Conservation (phyloP, 495 filamentous ascomycete species). For the Emericellopsis terricola region DNA sequence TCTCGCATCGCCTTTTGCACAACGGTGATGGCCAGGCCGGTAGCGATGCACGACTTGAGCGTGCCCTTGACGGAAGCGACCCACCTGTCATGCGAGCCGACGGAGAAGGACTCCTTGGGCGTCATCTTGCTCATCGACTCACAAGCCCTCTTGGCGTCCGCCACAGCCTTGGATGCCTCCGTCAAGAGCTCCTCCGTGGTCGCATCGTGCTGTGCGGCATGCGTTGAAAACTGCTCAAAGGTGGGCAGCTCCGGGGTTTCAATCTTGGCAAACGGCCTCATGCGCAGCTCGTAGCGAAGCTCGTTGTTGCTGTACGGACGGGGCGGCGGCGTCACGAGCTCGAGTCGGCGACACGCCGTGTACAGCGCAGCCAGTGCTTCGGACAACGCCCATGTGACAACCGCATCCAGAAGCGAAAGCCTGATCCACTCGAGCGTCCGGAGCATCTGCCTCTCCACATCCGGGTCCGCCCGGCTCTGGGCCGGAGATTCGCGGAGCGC, state of each 20-base stretch:
- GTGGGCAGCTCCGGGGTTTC: conserved; percentile 51
- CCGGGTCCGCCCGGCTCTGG: conserved; percentile 6
- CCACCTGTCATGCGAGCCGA: conserved; percentile 40
- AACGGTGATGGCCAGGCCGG: conserved; percentile 41
- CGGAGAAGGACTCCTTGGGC: conserved; percentile 24
- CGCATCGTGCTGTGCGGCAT: conserved; percentile 18
- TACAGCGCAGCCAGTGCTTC: conserved; percentile 50
- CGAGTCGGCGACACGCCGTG: conserved; percentile 41
- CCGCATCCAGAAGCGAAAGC: conserved; percentile 43
- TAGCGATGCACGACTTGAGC: conserved; percentile 46
- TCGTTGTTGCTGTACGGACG: conserved; percentile 52
- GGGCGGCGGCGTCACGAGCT: conserved; percentile 35
- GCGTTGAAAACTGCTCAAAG: conserved; percentile 36
- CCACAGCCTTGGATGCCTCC: conserved; percentile 39
- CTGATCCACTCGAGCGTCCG: conserved; percentile 41
- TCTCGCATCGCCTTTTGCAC: conserved; percentile 28
- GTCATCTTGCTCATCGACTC: conserved; percentile 35
- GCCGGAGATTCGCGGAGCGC: conserved; percentile 9
- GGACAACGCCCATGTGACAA: conserved; percentile 51
- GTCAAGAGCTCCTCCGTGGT: conserved; percentile 30
- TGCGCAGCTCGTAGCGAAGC: conserved; percentile 69
- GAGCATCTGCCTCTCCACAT: conserved; percentile 25
- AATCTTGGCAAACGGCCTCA: conserved; percentile 70
- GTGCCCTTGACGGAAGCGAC: conserved; percentile 34
- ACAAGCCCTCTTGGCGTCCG: conserved; percentile 44